Base-by-base conservation (phyloP, 176 grass and related monocot genomes). In the Avena insularis region DNA sequence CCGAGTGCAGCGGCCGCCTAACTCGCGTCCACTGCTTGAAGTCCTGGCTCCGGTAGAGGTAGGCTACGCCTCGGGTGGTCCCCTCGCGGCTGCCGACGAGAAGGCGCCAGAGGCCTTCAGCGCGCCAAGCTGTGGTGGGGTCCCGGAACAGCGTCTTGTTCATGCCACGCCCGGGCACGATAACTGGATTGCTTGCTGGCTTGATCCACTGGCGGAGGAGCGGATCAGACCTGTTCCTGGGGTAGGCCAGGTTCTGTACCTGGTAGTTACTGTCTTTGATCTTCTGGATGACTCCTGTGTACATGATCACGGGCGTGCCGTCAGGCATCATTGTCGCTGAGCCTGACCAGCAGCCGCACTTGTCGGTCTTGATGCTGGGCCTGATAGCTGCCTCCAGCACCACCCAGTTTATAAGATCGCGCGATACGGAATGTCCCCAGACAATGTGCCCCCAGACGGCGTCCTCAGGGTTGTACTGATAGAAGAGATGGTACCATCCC, bases 401-500 rank as follows among this genome's bases (percentile, higher is more conserved):
- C 8, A 56, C 60, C 83, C 83, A 85, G 73, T 85, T 66, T 2
- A 85, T 17, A 0, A 85, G 73, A 9, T 85, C 59, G 0, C 47
- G 19, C 0, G 83, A 85, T 0, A 78, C 83, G 0, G 83, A 85
- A 19, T 85, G 83, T 0, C 29, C 73, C 83, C 83, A 78, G 0
- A 77, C 29, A 20, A 85, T 65, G 83, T 78, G 15, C 25, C 19
- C 73, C 83, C 73, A 85, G 11, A 55, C 46, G 0, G 83, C 29
- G 11, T 16, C 53, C 0, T 55, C 16, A 3, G 67, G 84, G 21
- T 86, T 86, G 75, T 86, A 86, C 35, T 79, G 84, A 65, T 86
- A 86, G 75, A 86, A 86, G 0, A 86, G 3, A 12, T 86, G 84
- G 21, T 79, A 86, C 84, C 75, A 79, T 2, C 63, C 84, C 6